phyloP scores from a whole-genome alignment of 768 basidiomycete species.

The Mycena olivaceomarginata region DNA sequence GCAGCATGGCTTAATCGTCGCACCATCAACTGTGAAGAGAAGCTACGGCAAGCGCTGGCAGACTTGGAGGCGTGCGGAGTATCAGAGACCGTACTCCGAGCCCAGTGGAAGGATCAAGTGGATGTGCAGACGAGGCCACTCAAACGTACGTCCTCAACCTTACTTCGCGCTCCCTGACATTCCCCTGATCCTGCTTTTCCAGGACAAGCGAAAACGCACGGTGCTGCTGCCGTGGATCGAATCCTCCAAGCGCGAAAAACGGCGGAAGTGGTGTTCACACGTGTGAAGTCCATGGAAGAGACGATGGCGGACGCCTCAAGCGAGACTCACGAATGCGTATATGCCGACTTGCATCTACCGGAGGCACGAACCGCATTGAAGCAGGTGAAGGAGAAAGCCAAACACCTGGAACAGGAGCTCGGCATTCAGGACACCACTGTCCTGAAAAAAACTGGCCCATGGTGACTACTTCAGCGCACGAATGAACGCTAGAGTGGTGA shows the following conservation, averaged over 20 bases:
- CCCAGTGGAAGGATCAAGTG: not conserved
- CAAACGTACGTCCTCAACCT: too few species aligned
- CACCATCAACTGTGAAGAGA: not conserved
- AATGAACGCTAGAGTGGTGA: not conserved
- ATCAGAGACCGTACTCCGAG: not conserved
- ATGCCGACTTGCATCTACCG: not conserved
- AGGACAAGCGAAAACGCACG: not conserved
- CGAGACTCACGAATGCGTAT: not conserved
- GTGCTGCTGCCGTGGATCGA: too few species aligned
- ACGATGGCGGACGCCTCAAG: too few species aligned
- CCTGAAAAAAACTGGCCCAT: not conserved
- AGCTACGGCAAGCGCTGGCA: not conserved
- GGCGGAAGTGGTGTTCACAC: too few species aligned
- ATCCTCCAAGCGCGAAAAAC: too few species aligned
- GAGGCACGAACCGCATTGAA: not conserved
- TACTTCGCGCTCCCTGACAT: too few species aligned
- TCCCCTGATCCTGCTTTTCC: not conserved
- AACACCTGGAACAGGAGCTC: not conserved
- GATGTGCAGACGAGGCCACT: not conserved
- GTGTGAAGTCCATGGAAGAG: too few species aligned
- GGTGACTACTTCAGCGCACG: not conserved
- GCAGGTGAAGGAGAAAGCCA: not conserved
- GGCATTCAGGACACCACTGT: not conserved
- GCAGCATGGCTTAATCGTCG: not conserved
- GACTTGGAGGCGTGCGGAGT: not conserved